Conservation (phyloP, 345 rosid species). For the Lepidium aucheri region DNA sequence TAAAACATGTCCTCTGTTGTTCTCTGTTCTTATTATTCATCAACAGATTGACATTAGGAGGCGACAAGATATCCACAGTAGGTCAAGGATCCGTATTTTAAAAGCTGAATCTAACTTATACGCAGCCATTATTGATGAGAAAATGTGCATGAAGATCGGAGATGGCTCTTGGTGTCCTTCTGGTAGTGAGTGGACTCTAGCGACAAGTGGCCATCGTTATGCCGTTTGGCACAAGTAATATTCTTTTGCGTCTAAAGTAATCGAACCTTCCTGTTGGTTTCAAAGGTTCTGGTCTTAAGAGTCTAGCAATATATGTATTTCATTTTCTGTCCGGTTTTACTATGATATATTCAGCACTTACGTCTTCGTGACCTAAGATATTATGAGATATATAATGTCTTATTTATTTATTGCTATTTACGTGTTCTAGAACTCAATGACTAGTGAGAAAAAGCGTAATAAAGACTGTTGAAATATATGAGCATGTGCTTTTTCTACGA, state of each 20-base stretch:
- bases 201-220: conserved; percentile 62
- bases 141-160: conserved; percentile 78
- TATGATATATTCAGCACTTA: neutral
- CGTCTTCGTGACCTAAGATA: conserved; percentile 14
- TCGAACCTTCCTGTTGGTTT: neutral
- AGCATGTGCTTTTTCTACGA: neutral
- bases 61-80: conserved; percentile 54
- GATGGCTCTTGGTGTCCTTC: conserved; percentile 90
- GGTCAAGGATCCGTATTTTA: conserved; percentile 49
- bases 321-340: neutral
- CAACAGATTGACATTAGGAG: conserved; percentile 54
- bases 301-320: neutral
- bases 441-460: neutral
- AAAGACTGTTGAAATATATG: neutral
- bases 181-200: conserved; percentile 66
- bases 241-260: neutral
- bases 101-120: conserved; percentile 67
- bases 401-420: no score
- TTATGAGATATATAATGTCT: neutral
- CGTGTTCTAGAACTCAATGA: neutral
- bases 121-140: conserved; percentile 69
- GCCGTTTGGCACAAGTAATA: conserved; percentile 74
- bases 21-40: neutral
- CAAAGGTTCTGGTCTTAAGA: neutral
- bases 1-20: neutral